A percentile compares a stretch with the other conserved stretches of the same genome.
Conservation (phyloP, 2,329 filamentous ascomycete genomes). For the Pyrenophora seminiperda region DNA sequence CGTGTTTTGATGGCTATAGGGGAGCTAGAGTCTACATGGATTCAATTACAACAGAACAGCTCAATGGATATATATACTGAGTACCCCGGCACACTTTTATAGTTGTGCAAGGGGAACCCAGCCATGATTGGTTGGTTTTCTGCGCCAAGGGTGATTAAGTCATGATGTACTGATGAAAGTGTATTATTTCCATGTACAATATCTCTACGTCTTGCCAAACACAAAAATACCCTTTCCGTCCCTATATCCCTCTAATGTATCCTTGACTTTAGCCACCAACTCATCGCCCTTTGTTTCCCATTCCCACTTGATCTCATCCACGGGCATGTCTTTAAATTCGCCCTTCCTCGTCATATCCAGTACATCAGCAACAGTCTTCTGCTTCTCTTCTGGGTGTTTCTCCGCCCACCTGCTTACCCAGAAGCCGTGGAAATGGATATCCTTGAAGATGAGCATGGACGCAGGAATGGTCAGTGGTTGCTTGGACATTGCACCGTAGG, state of each 20-base stretch:
- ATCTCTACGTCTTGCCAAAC: slow-evolving; percentile 60
- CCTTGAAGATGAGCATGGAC: slow-evolving; percentile 88
- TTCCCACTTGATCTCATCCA: slow-evolving; percentile 81
- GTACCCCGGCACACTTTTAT: no score
- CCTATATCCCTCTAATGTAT: slow-evolving; percentile 81
- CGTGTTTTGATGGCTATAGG: no score
- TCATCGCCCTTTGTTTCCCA: slow-evolving; percentile 75
- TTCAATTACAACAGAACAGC: no score
- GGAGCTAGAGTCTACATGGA: no score
- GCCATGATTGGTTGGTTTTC: no score
- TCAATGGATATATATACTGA: no score
- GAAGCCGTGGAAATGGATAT: slow-evolving; percentile 87
- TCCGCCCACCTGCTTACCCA: slow-evolving; percentile 94
- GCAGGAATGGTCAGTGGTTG: slow-evolving; percentile 83
- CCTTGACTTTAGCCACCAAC: slow-evolving; percentile 76
- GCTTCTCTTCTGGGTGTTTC: slow-evolving; percentile 72
- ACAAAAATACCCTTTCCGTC: slow-evolving; percentile 89
- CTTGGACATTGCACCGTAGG: slow-evolving; percentile 93
- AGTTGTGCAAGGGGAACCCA: no score
- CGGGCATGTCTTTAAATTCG: slow-evolving; percentile 80
- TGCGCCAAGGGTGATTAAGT: no score
- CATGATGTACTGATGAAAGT: neutral
- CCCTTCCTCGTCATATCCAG: slow-evolving; percentile 74
- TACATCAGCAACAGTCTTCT: slow-evolving; percentile 82
- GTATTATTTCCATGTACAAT: neutral